Conservation (phyloP, 2,329 filamentous ascomycete genomes). For the Juglanconis oblonga region DNA sequence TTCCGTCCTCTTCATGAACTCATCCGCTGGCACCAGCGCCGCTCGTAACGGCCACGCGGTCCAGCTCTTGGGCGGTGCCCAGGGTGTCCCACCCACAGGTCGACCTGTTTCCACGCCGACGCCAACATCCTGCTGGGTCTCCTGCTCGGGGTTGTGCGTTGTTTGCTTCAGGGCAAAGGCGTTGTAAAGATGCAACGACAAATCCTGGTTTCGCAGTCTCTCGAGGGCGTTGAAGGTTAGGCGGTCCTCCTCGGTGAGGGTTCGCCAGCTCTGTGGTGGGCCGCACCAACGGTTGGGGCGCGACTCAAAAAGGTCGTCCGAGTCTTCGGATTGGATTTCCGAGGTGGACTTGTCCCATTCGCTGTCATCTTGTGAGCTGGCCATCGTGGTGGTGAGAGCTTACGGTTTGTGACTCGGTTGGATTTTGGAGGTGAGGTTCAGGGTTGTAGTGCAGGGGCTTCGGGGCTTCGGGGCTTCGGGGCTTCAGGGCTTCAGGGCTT, state of each 20-base stretch:
- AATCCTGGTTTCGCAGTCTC: conserved; percentile 60
- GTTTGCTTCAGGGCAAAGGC: conserved; percentile 63
- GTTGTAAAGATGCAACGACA: conserved; percentile 78
- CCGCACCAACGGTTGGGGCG: conserved; percentile 75
- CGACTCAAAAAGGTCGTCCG: conserved; percentile 42
- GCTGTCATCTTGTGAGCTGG: conserved; percentile 21
- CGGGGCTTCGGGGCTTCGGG: background rate
- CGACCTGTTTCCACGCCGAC: conserved; percentile 27
- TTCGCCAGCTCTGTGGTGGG: conserved; percentile 62
- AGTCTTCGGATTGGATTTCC: conserved; percentile 44
- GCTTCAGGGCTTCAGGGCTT: background rate
- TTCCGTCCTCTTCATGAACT: conserved; percentile 44
- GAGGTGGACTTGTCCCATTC: conserved; percentile 44
- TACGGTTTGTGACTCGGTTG: background rate
- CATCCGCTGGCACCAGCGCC: conserved; percentile 56
- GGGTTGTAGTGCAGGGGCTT: background rate
- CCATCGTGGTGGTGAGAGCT: conserved; percentile 10
- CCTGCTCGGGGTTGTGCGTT: conserved; percentile 21
- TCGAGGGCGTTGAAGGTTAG: conserved; percentile 62
- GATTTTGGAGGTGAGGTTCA: background rate
- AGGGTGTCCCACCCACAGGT: conserved; percentile 30
- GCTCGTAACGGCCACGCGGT: conserved; percentile 79
- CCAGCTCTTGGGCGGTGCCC: conserved; percentile 62
- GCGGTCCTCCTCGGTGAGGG: conserved; percentile 60
- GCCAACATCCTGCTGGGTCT: conserved; percentile 22